Base-by-base conservation (phyloP, 306 rosid genomes). In the Acacia melanoxylon region DNA sequence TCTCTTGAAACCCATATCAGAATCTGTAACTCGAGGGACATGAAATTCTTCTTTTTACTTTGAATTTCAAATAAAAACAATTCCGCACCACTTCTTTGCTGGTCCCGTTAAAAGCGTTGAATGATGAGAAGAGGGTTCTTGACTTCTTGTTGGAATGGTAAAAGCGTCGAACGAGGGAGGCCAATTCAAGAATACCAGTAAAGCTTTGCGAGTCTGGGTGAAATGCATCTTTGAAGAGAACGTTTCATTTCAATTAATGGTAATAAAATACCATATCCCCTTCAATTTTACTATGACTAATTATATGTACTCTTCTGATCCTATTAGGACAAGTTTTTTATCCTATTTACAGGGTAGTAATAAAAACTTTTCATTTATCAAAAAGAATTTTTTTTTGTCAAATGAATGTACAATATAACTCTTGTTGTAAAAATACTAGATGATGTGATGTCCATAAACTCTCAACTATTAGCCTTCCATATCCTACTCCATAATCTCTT, bases 1-100 rank as follows among this genome's bases (percentile, higher is more conserved):
- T 11, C 69, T 37, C 75, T 86, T 86, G 56, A 74, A 82, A 49
- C 81, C 88, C 79, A 78, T 29, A 56, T 78, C 81, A 61, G 72
- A 82, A 74, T 82, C 62, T 77, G 76, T 74, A 17, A 82, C 79
- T 31, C 15, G 59, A 13, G 86, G 88, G 71, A 86, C 12, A 24
- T 31, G 56, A 24, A 86, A 42, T 45, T 79, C 51, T 51, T 46
- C 0, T 59, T 52, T 31, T 75, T 86, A 7, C 20, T 82, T 27
- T 62, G 67, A 65, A 35, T 27, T 22, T 72, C 65, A 12, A 82
- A 75, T 42, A 86, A 49, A 62, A 78, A 79, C 3, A 82, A 33
- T 40, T 82, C 48, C 8, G 68, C 78, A 12, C 67, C 48, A 16
- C 2, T 48, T 2, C 25, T 14, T 35, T 29, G 3, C 45, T 61